Evolutionary conservation across 176 grass and related monocot species (phyloP), one percentile per base, ranked within the genome.

Genomic region (Carex scoparia): DNA sequence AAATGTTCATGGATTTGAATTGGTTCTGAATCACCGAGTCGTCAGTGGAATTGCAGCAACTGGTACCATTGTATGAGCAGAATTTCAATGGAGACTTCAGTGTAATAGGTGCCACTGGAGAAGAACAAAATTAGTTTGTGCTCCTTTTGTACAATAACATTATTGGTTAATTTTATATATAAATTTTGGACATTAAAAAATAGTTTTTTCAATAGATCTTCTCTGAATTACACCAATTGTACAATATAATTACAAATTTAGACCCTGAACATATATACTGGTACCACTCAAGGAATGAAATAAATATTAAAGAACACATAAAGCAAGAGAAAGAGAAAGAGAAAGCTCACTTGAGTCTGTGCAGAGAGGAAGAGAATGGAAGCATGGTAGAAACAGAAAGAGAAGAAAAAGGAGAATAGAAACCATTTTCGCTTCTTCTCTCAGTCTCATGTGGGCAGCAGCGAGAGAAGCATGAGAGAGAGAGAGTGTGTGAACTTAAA

Each of bases 31-130:
- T 66, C 5, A 73, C 64, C 1, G 85, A 59, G 56, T 90, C 89
- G 1, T 85, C 85, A 55, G 85, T 87, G 5, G 89, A 30, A 40
- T 90, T 90, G 73, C 89, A 90, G 73, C 89, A 90, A 73, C 85
- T 87, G 85, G 84, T 90, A 7, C 85, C 81, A 81, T 84, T 85
- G 81, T 90, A 90, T 54, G 63, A 35, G 37, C 89, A 90, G 85
- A 90, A 90, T 59, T 61, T 80, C 31, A 90, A 32, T 32, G 89
- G 85, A 1, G 81, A 38, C 56, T 81, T 87, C 62, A 87, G 81
- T 1, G 81, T 85, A 28, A 75, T 38, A 28, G 89, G 89, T 16
- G 89, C 89, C 85, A 79, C 89, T 90, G 66, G 15, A 38, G 68
- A 61, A 86, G 13, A 53, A 44, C 57, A 38, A 88, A 69, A 9